Conservation (phyloP, 1,284 basidiomycete species). For the Agaricales sp. region DNA sequence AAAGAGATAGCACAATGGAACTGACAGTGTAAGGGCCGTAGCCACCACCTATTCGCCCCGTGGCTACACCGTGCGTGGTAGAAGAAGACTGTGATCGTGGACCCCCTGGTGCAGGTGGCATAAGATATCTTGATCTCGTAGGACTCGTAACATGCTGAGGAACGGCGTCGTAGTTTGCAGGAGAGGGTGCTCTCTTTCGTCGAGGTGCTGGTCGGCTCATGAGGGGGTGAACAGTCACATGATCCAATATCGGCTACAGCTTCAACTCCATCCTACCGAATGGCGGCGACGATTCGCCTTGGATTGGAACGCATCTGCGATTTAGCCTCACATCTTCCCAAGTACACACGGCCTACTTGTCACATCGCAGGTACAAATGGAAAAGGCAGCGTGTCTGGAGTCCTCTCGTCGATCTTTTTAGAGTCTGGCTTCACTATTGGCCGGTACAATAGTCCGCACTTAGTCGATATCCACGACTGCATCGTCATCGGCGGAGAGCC, state of each 20-base stretch:
- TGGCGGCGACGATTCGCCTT: constrained; percentile 51
- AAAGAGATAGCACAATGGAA: too few species aligned
- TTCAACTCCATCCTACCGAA: not conserved
- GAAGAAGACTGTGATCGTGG: not conserved
- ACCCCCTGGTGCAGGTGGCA: not conserved
- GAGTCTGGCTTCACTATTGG: constrained; percentile 44
- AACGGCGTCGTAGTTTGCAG: not conserved
- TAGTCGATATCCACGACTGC: constrained; percentile 71
- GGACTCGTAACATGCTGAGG: not conserved
- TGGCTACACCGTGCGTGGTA: not conserved
- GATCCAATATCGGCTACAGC: not conserved
- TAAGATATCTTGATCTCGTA: not conserved
- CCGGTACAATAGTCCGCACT: constrained; percentile 90
- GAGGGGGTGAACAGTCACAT: not conserved
- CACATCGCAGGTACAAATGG: constrained; percentile 97
- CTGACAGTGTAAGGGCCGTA: not conserved
- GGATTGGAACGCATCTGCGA: constrained; percentile 60
- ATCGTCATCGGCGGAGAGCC: constrained; percentile 61
- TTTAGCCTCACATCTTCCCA: constrained; percentile 51
- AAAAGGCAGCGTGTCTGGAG: constrained; percentile 86
- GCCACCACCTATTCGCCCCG: not conserved
- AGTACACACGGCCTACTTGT: constrained; percentile 72
- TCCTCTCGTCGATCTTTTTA: constrained; percentile 69
- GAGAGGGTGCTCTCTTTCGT: not conserved
- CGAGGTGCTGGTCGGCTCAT: not conserved